Base-by-base conservation (phyloP, 2,329 filamentous ascomycete genomes). In the Colletotrichum sidae region DNA sequence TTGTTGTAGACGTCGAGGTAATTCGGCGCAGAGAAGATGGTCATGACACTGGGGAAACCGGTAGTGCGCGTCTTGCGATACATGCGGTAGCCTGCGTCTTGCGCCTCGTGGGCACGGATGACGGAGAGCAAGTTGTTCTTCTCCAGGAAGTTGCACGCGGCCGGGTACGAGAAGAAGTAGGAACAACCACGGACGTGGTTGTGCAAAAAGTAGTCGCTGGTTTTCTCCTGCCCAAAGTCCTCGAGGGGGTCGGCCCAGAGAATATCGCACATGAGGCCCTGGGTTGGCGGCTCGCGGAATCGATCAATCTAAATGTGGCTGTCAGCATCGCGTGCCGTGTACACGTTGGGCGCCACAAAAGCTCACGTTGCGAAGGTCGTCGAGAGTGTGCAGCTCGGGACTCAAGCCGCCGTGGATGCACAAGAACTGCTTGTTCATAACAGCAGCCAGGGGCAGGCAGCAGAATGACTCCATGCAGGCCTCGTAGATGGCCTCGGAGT, bases 361-460 rank as follows among this genome's bases (percentile, higher is more conserved):
- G 50, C 55, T 39, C 81, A 96, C 93, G 76, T 85, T 92, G 84
- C 95, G 94, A 72, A 99, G 81, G 74, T 99, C 96, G 72, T 99
- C 96, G 58, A 99, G 85, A 5, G 95, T 97, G 79, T 98, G 95
- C 68, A 99, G 83, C 80, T 99, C 96, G 7, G 96, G 96, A 78
- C 94, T 97, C 72, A 99, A 83, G 69, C 96, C 96, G 74, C 96
- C 96, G 77, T 99, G 96, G 72, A 99, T 98, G 78, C 96, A 99
- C 71, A 99, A 83, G 80, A 99, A 99, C 79, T 99, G 96, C 85
- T 99, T 99, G 88, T 99, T 99, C 96, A 99, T 99, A 71, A 99
- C 90, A 35, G 96, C 96, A 62, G 96, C 96, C 72, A 99, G 84
- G 37, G 96, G 96, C 69, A 99, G 83, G 69, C 91, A 87, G 82